Evolutionary conservation across 75 land plant genomes (phyloP).

Genomic region (Selaginella moellendorffii): DNA sequence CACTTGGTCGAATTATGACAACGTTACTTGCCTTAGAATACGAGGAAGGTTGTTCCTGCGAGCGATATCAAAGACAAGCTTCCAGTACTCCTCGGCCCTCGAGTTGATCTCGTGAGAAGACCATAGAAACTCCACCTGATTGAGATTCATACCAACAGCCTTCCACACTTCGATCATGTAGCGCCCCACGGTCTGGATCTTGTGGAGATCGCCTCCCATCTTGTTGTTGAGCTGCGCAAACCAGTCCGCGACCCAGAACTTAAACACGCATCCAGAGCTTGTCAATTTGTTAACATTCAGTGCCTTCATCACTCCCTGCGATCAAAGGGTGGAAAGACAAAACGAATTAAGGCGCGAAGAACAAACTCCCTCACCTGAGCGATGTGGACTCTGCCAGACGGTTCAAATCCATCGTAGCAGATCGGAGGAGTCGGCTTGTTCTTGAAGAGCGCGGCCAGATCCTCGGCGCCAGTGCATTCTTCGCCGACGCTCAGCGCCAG

Average conservation of each 20-base stretch:
- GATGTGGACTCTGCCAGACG: slow-evolving; percentile 92
- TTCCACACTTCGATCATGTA: slow-evolving; percentile 92
- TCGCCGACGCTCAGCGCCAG: slow-evolving; percentile 68
- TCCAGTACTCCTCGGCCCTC: slow-evolving; percentile 77
- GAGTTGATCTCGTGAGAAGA: slow-evolving; percentile 83
- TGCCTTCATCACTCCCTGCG: slow-evolving; percentile 84
- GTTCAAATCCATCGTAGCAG: slow-evolving; percentile 94
- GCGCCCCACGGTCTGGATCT: slow-evolving; percentile 56
- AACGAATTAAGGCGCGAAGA: background rate
- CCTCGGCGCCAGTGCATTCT: slow-evolving; percentile 73
- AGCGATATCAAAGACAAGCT: slow-evolving; percentile 93
- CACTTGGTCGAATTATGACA: no score
- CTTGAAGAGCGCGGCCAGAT: slow-evolving; percentile 42
- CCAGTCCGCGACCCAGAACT: slow-evolving; percentile 97
- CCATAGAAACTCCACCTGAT: slow-evolving; percentile 80
- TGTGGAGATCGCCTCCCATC: slow-evolving; percentile 91
- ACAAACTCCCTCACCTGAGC: slow-evolving; percentile 48
- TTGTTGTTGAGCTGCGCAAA: slow-evolving; percentile 94
- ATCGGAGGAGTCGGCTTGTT: slow-evolving; percentile 49
- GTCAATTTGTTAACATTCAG: slow-evolving; percentile 82
- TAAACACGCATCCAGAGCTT: slow-evolving; percentile 63
- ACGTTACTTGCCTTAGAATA: slow-evolving; percentile 78
- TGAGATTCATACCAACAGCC: slow-evolving; percentile 72
- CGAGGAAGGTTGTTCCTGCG: slow-evolving; percentile 60
- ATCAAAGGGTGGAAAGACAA: background rate